Evolutionary conservation across 73 alveolate genomes (phyloP), one percentile per base, ranked within the genome.

Genomic region (Symbiodinium pilosum): DNA sequence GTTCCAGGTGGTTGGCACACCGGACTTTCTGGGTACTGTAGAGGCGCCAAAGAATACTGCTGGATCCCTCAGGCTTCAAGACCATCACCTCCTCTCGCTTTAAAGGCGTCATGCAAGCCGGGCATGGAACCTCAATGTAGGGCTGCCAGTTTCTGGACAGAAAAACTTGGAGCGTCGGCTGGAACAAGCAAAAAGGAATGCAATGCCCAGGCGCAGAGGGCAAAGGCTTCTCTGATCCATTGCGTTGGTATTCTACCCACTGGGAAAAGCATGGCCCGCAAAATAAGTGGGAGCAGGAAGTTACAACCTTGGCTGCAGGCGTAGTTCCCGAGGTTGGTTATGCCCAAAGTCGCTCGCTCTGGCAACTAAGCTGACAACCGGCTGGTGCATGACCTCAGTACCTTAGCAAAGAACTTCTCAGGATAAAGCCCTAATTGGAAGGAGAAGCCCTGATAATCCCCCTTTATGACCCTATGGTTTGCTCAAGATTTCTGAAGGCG

Each of bases 1-100:
- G 73, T n/a, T 54, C 73, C 73, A 54, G 73, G 73, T 54, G 73
- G 73, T 54, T 54, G 73, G 73, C 73, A 54, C 73, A 54, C 26
- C 73, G 73, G 32, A 54, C 73, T 54, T 54, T 54, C 73, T 54
- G 73, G 73, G 73, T 54, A 54, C 73, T 54, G 73, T 54, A 54
- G 73, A 54, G 73, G 73, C 73, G 73, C 73, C 73, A 54, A 54
- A 54, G 73, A 30, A 54, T 54, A 30, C 73, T 54, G 20, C 73
- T n/a, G 34, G 73, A 54, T 26, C 73, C 73, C 26, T 54, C 73
- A 30, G 73, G 73, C 73, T 54, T n/a, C 73, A 54, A 54, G 73
- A 30, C 73, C 73, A 24, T 54, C 73, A 54, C 73, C 32, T 54
- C 73, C 73, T 54, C 73, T 3, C 73, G 73, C 73, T 54, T 54